phyloP scores from a whole-genome alignment of 2,329 filamentous ascomycete species.

The Myriosclerotinia scirpicola region DNA sequence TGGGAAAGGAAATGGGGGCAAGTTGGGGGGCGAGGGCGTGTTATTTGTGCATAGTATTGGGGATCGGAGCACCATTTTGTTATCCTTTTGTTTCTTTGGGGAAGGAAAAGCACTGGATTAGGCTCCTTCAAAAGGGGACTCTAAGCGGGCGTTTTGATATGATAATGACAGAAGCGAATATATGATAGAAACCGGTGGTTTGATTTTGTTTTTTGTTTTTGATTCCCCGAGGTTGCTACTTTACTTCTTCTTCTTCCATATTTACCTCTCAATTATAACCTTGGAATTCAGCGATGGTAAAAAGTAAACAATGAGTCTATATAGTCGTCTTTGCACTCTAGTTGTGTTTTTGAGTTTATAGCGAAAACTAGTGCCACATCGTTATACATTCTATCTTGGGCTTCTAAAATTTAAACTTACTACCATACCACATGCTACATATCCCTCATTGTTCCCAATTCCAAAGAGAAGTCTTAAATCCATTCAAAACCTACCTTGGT shows the following conservation, averaged over 20 bases:
- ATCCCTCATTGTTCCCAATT: no score
- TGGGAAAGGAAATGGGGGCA: not conserved
- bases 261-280: no score
- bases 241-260: not conserved
- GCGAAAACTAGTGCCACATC: not conserved
- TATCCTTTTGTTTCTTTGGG: not conserved
- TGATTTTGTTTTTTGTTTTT: slow-evolving; percentile 11
- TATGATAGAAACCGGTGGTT: not conserved
- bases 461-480: no score
- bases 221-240: not conserved
- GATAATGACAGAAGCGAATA: slow-evolving; percentile 3
- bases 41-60: slow-evolving; percentile 1
- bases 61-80: not conserved
- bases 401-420: no score
- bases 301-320: no score
- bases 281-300: not conserved
- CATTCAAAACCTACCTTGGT: no score
- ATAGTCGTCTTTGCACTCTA: not conserved
- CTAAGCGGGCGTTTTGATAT: slow-evolving; percentile 8
- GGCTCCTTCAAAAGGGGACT: not conserved
- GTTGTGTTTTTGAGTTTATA: not conserved
- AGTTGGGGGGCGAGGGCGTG: no score
- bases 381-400: not conserved
- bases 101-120: not conserved
- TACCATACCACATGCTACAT: no score